Base-by-base conservation (phyloP, 345 rosid species). In the Bruguiera gymnorhiza region DNA sequence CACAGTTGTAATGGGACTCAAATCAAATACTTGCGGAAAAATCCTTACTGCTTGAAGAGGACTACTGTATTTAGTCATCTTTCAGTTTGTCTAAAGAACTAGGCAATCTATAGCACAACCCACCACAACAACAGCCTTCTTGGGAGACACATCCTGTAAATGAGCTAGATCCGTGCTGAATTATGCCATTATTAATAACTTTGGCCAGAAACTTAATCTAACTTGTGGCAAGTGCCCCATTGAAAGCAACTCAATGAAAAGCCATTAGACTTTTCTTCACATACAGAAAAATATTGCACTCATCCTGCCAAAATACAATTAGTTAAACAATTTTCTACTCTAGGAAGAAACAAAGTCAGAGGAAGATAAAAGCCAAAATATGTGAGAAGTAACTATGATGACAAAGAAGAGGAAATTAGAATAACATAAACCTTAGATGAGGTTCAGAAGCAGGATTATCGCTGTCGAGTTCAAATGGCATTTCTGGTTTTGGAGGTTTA, bases 371-470 rank as follows among this genome's bases (percentile, higher is more conserved):
- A 71, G 31, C 55, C 29, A 53, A 39, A 6, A 73, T 8, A 70
- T 63, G 21, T 6, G 0, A n/a, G 27, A 68, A 76, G 63, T 27
- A 63, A 53, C 2, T 19, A 16, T 9, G 32, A 6, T 48, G 71
- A 20, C 66, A 37, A 29, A 70, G 66, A 43, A 69, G 39, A 70
- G 65, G 2, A 65, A 36, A 24, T 74, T 67, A 11, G 63, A 71
- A 62, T 51, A 24, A 54, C 65, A 77, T 79, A 43, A 60, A 91
- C 98, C 98, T 87, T 68, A 89, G 81, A 81, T 86, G 86, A 75
- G 92, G 89, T 74, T 93, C 96, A 53, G 92, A 83, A 61, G 84
- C 75, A 79, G 66, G 70, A 65, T 69, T 80, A 66, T 80, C 88
- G 67, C 78, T 75, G 68, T 84, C 80, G 73, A 77, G 76, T 78